phyloP scores from a whole-genome alignment of 768 basidiomycete genomes.

The Termitomyces sp. region DNA sequence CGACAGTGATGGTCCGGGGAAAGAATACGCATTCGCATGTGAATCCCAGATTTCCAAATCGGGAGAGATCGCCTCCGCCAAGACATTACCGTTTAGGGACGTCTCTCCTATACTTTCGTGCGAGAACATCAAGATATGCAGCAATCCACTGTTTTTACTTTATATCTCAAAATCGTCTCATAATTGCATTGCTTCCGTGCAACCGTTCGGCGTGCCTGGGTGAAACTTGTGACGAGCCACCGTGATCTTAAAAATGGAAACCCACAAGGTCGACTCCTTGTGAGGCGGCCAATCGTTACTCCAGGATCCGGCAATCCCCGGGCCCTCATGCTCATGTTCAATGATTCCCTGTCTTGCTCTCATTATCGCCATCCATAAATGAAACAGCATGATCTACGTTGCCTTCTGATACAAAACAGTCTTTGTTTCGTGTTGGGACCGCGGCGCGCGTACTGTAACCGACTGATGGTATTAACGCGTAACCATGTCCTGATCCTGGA shows the following conservation, averaged over 20 bases:
- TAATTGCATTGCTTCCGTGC: not conserved
- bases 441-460: not conserved
- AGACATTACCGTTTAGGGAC: not conserved
- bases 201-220: not conserved
- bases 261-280: not conserved
- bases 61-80: constrained; percentile 5
- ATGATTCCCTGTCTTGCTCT: not conserved
- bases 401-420: not conserved
- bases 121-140: not conserved
- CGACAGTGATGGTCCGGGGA: constrained; percentile 10
- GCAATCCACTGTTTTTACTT: not conserved
- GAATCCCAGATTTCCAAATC: constrained; percentile 15
- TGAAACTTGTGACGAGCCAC: not conserved
- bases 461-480: not conserved
- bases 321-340: not conserved
- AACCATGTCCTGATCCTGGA: not conserved
- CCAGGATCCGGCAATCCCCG: not conserved
- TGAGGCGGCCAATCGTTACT: not conserved
- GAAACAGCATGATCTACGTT: no score
- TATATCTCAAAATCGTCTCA: not conserved
- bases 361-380: not conserved
- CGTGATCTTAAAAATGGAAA: not conserved
- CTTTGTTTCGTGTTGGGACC: not conserved
- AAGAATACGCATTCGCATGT: constrained; percentile 10
- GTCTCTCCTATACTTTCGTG: constrained; percentile 1